phyloP scores from a whole-genome alignment of 768 basidiomycete genomes.

The Brasilioporus rufonigricans region DNA sequence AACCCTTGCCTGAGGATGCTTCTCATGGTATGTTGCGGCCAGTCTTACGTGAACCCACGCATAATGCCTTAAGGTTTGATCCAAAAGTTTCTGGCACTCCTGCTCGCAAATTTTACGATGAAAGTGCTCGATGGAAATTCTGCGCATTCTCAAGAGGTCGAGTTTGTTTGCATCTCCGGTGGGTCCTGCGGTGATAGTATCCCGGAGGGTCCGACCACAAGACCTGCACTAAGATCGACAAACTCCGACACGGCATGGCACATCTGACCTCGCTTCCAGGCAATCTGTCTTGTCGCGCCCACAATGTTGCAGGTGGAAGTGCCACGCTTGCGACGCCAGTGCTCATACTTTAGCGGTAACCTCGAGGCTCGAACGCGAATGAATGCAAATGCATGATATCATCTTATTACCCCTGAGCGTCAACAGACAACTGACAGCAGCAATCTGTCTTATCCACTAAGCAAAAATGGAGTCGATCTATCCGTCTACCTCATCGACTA shows the following conservation, averaged over 20 bases:
- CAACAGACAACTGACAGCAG: not conserved
- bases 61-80: conserved; percentile 10
- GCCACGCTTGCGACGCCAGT: conserved; percentile 4
- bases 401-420: conserved; percentile 6
- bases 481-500: not conserved
- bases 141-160: conserved; percentile 8
- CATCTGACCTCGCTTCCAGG: conserved; percentile 4
- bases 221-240: not conserved
- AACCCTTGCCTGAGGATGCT: not conserved
- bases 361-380: not conserved
- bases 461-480: not conserved
- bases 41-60: not conserved
- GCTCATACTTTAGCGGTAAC: not conserved
- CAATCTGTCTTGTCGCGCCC: not conserved
- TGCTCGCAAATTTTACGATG: not conserved
- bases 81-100: not conserved
- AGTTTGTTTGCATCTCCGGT: conserved; percentile 21
- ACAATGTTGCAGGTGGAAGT: conserved; percentile 6
- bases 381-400: conserved; percentile 3
- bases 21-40: not conserved
- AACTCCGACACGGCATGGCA: conserved; percentile 13
- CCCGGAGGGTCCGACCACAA: not conserved
- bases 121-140: conserved; percentile 1
- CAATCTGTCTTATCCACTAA: not conserved
- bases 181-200: not conserved